phyloP scores from a whole-genome alignment of 116 monocot genomes.

The Dioscorea cayenensis region DNA sequence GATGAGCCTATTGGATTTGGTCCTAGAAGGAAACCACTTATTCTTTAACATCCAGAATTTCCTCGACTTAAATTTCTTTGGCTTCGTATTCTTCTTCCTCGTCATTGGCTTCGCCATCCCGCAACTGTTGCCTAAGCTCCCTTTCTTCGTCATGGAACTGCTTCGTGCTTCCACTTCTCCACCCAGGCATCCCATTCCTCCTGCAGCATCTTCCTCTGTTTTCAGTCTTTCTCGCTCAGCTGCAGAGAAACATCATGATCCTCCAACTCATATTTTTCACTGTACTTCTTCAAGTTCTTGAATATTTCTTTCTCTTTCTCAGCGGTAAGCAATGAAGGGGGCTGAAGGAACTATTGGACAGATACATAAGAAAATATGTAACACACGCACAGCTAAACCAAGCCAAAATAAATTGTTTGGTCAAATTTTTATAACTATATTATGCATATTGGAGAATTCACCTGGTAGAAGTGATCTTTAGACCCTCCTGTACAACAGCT shows the following conservation, averaged over 20 bases:
- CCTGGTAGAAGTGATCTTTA: constrained; percentile 86
- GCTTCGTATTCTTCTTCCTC: constrained; percentile 80
- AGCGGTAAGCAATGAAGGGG: constrained; percentile 52
- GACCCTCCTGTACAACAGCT: constrained; percentile 78
- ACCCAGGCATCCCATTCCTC: constrained; percentile 81
- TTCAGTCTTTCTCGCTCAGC: constrained; percentile 79
- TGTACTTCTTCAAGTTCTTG: constrained; percentile 82
- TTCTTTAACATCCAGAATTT: constrained; percentile 43
- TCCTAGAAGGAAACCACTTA: constrained; percentile 21
- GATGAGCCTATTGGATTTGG: too few relatives aligned
- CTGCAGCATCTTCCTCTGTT: constrained; percentile 64
- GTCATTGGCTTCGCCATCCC: constrained; percentile 82
- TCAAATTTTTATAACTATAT: too few relatives aligned
- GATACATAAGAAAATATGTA: too few relatives aligned
- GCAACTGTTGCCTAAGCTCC: constrained; percentile 29
- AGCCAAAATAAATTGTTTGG: too few relatives aligned
- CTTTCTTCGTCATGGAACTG: constrained; percentile 63
- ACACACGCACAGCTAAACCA: too few relatives aligned
- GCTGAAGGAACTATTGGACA: constrained; percentile 59
- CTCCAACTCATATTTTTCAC: constrained; percentile 88
- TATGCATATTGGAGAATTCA: constrained; percentile 7
- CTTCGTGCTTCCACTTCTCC: constrained; percentile 70
- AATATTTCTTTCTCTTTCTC: constrained; percentile 81
- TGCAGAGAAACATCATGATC: constrained; percentile 84
- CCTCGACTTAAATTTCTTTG: constrained; percentile 80